A percentile compares a stretch with the other conserved stretches of the same genome.
These are phyloP conservation scores for Alternaria atra DNA, from an alignment of 2,329 filamentous ascomycete genomes.

Conservation along the genomic window DNA sequence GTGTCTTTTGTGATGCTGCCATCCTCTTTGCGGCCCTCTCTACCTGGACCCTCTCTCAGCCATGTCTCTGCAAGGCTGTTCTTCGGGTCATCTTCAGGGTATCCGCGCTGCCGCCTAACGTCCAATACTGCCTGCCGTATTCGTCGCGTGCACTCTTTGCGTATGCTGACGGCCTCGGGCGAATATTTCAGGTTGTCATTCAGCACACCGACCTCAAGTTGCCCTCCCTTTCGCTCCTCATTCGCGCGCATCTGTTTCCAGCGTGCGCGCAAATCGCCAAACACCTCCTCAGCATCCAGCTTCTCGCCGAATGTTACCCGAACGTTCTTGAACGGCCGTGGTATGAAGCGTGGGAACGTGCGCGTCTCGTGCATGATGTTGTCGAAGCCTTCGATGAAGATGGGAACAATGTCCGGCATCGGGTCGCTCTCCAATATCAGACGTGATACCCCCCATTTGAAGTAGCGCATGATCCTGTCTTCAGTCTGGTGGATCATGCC, in stretches of 20 bases:
- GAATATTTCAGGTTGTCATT: constrained; percentile 72
- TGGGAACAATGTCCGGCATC: constrained; percentile 86
- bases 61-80: constrained; percentile 83
- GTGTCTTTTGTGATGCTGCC: constrained; percentile 68
- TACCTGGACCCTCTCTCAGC: constrained; percentile 64
- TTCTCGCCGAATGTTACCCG: constrained; percentile 81
- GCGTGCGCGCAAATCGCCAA: constrained; percentile 76
- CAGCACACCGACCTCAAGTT: constrained; percentile 65
- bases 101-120: constrained; percentile 74
- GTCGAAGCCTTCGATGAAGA: constrained; percentile 93
- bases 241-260: constrained; percentile 74
- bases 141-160: constrained; percentile 80
- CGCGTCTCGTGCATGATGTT: constrained; percentile 87
- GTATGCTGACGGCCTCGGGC: constrained; percentile 76
- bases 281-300: constrained; percentile 75
- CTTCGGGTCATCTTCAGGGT: constrained; percentile 81
- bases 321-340: constrained; percentile 75
- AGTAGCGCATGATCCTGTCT: constrained; percentile 84
- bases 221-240: constrained; percentile 58
- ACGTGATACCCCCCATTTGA: constrained; percentile 96
- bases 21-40: constrained; percentile 67
- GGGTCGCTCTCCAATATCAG: constrained; percentile 90
- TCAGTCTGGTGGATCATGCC: constrained; percentile 91
- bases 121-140: constrained; percentile 83
- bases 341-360: constrained; percentile 80